Percentiles rank a stretch among this genome's conserved stretches.
Conservation (phyloP, 257 asterid species). For the Leptodermis oblonga region DNA sequence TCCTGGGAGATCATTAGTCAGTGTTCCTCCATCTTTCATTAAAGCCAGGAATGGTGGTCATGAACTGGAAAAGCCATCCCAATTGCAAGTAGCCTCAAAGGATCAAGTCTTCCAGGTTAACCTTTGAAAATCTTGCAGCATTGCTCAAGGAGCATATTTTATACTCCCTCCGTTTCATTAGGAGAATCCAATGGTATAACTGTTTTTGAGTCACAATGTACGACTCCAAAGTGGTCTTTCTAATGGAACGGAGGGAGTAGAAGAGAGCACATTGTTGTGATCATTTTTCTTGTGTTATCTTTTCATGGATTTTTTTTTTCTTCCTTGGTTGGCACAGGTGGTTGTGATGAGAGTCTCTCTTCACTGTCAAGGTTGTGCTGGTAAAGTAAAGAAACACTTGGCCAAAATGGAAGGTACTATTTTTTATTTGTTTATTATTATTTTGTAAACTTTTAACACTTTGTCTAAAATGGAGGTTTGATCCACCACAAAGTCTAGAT, state of each 20-base stretch:
- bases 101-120: constrained; percentile 43
- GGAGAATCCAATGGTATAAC: too few relatives aligned
- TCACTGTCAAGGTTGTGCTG: constrained; percentile 91
- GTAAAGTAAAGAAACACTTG: constrained; percentile 67
- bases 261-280: background rate
- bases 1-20: constrained; percentile 16
- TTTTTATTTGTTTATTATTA: background rate
- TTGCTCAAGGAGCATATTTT: too few relatives aligned
- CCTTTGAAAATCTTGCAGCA: background rate
- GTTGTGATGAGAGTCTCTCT: constrained; percentile 88
- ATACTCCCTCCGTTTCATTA: too few relatives aligned
- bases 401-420: constrained; percentile 82
- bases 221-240: too few relatives aligned
- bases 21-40: constrained; percentile 21
- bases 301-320: too few relatives aligned
- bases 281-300: too few relatives aligned
- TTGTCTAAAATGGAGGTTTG: background rate
- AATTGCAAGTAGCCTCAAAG: constrained; percentile 23
- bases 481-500: background rate
- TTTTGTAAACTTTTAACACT: too few relatives aligned
- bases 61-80: constrained; percentile 14
- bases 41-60: constrained; percentile 16
- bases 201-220: too few relatives aligned
- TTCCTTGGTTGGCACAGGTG: constrained; percentile 37
- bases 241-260: too few relatives aligned